A percentile compares a stretch with the other conserved stretches of the same genome.
These are phyloP conservation scores for Barnettozyma vustinii DNA, from an alignment of 805 yeast genomes.

Conservation along the genomic window DNA sequence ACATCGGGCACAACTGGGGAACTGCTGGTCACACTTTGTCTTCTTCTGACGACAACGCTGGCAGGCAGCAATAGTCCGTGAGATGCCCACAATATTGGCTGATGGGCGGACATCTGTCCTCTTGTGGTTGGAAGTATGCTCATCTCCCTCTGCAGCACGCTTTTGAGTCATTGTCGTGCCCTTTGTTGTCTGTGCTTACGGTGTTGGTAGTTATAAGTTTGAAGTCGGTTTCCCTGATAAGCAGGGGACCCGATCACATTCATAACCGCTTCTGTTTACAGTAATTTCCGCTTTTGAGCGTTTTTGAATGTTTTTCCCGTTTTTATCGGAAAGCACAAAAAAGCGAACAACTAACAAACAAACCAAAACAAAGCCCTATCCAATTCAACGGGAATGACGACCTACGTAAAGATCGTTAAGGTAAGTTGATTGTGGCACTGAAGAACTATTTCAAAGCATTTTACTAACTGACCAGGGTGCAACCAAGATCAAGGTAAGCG, in stretches of 20 bases:
- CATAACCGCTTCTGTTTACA: background rate
- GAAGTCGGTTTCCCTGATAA: too few species aligned
- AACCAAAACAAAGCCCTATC: background rate
- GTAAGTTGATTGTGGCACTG: constrained; percentile 24
- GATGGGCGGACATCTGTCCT: constrained; percentile 11
- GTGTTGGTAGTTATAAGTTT: too few species aligned
- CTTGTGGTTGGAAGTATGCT: background rate
- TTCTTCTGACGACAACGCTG: constrained; percentile 72
- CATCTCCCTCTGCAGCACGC: background rate
- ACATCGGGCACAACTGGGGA: constrained; percentile 54
- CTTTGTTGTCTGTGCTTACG: too few species aligned
- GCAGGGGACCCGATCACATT: too few species aligned
- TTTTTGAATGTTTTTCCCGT: too few species aligned
- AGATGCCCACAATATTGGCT: constrained; percentile 35
- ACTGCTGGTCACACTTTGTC: constrained; percentile 55
- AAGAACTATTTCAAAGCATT: background rate
- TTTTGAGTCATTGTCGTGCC: background rate
- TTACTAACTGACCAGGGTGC: constrained; percentile 41
- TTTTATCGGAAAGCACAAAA: background rate
- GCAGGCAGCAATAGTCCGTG: constrained; percentile 77
- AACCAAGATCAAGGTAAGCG: constrained; percentile 49
- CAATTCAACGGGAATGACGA: constrained; percentile 38
- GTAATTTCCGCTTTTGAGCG: background rate
- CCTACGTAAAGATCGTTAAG: constrained; percentile 71
- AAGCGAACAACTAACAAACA: background rate